phyloP scores from a whole-genome alignment of 1,139 yeast genomes.

The Keqinozyma sinolaborantium region DNA sequence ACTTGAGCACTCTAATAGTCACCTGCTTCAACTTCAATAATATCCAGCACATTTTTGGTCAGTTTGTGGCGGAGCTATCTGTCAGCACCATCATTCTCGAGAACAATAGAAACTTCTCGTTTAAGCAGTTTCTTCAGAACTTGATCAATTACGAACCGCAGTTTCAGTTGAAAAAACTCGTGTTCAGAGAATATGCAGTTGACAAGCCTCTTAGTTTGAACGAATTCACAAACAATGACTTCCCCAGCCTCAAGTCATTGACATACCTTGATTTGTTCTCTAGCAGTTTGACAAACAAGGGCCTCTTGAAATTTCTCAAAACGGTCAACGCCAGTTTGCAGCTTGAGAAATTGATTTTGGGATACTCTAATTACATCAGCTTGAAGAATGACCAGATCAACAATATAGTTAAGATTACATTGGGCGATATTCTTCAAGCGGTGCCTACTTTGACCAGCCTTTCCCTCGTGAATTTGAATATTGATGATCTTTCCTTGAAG shows the following conservation, averaged over 20 bases:
- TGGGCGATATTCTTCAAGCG: slow-evolving; percentile 18
- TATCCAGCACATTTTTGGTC: slow-evolving; percentile 25
- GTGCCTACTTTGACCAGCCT: slow-evolving; percentile 23
- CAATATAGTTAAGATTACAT: slow-evolving; percentile 12
- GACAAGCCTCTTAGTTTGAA: slow-evolving; percentile 17
- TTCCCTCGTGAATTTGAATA: slow-evolving; percentile 32
- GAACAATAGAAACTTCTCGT: slow-evolving; percentile 26
- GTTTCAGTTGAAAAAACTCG: slow-evolving; percentile 22
- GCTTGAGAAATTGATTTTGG: slow-evolving; percentile 19
- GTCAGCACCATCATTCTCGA: slow-evolving; percentile 27
- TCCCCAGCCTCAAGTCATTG: slow-evolving; percentile 22
- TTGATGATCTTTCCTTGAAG: slow-evolving; percentile 34
- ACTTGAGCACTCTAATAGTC: slow-evolving; percentile 22
- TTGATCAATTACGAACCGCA: slow-evolving; percentile 26
- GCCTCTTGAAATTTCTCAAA: slow-evolving; percentile 25
- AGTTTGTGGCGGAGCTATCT: slow-evolving; percentile 19
- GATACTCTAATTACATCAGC: slow-evolving; percentile 27
- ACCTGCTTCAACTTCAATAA: slow-evolving; percentile 30
- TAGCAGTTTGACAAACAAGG: slow-evolving; percentile 27
- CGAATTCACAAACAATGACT: slow-evolving; percentile 22
- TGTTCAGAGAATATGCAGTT: slow-evolving; percentile 24
- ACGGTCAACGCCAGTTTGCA: slow-evolving; percentile 13
- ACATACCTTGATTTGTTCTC: slow-evolving; percentile 32
- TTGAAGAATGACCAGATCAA: slow-evolving; percentile 25
- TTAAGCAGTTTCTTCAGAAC: slow-evolving; percentile 27